A percentile compares a stretch with the other conserved stretches of the same genome.
phyloP scores from a whole-genome alignment of 2,329 filamentous ascomycete species.

The Dothidotthia symphoricarpi region DNA sequence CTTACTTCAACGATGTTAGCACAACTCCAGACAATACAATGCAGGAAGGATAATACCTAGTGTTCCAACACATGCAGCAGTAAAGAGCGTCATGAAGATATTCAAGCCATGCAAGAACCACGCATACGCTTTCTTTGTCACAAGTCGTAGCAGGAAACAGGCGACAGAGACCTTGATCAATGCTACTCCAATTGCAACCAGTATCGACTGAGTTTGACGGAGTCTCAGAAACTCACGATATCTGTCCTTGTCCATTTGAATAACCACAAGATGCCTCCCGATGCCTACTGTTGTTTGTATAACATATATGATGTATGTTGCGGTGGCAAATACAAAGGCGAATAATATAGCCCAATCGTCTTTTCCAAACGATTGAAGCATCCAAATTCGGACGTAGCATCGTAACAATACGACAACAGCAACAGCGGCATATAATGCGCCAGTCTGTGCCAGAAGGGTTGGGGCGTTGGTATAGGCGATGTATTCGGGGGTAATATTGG shows the following conservation, averaged over 20 bases:
- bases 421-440: conserved; percentile 42
- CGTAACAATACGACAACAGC: conserved; percentile 43
- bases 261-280: conserved; percentile 47
- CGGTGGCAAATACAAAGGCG: conserved; percentile 23
- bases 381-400: conserved; percentile 48
- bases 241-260: conserved; percentile 31
- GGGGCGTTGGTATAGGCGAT: conserved; percentile 8
- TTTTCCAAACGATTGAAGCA: conserved; percentile 51
- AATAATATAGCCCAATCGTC: conserved; percentile 52
- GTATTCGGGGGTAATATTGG: conserved; percentile 26
- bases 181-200: conserved; percentile 49
- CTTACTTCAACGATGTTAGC: conserved; percentile 1
- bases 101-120: conserved; percentile 45
- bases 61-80: conserved; percentile 46
- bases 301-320: conserved; percentile 43
- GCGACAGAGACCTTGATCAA: conserved; percentile 52
- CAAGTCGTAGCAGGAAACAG: conserved; percentile 49
- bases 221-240: conserved; percentile 43
- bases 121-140: conserved; percentile 32
- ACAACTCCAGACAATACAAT: neutral
- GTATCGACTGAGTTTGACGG: conserved; percentile 47
- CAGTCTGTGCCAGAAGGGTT: conserved; percentile 45
- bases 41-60: conserved; percentile 19
- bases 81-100: conserved; percentile 46
- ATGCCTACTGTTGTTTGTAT: conserved; percentile 49